Percentiles rank a stretch among this genome's conserved stretches.
Conservation (phyloP, 2,329 filamentous ascomycete genomes). For the Alternaria sp. region DNA sequence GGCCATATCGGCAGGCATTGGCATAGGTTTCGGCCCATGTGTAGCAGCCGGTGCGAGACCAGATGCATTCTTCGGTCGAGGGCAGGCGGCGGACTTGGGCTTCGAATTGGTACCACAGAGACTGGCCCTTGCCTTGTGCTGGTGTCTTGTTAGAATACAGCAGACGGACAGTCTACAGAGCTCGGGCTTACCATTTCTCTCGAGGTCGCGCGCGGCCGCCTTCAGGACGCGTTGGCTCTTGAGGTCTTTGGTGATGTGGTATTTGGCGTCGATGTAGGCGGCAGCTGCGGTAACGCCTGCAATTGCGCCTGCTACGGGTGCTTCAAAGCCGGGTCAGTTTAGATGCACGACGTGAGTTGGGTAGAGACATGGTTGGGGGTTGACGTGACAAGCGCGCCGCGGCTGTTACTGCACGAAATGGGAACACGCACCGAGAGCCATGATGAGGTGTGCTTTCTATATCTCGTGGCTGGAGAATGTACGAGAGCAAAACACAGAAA, state of each 20-base stretch:
- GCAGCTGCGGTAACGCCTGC: conserved; percentile 54
- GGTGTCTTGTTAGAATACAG: conserved; percentile 4
- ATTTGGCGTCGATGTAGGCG: conserved; percentile 75
- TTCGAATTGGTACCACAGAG: conserved; percentile 73
- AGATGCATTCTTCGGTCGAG: conserved; percentile 66
- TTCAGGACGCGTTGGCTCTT: conserved; percentile 55
- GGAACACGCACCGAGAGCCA: conserved; percentile 23
- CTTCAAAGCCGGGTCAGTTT: conserved; percentile 27
- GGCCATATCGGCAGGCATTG: conserved; percentile 52
- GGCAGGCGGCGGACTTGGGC: conserved; percentile 61
- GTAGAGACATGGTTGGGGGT: not conserved
- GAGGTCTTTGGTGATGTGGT: conserved; percentile 71
- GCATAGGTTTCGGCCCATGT: conserved; percentile 51
- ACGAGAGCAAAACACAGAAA: not conserved
- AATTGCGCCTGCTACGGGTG: conserved; percentile 46
- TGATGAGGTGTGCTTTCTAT: conserved; percentile 7
- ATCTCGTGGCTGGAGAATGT: not conserved
- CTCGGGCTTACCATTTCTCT: conserved; percentile 57
- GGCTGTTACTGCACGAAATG: not conserved
- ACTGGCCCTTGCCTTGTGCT: conserved; percentile 59
- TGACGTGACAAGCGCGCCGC: conserved; percentile 8
- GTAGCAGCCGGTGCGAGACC: conserved; percentile 68
- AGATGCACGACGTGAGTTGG: not conserved
- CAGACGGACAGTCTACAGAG: not conserved
- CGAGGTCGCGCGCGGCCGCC: conserved; percentile 56